These are phyloP conservation scores for Rhodotorula kratochvilovae DNA, from an alignment of 768 basidiomycete species.

Conservation along the genomic window DNA sequence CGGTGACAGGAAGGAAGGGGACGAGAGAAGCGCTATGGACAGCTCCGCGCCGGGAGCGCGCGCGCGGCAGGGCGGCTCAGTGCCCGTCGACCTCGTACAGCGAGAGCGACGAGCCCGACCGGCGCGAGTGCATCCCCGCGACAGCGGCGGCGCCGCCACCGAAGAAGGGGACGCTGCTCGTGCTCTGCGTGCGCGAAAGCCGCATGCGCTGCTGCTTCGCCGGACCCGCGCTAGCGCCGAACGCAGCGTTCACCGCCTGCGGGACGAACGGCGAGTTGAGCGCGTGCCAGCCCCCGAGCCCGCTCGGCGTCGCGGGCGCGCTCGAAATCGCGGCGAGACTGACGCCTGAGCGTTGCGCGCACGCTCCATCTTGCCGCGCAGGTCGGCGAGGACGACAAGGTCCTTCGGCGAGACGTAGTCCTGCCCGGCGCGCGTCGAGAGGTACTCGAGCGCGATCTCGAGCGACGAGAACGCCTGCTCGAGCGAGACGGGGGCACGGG, in stretches of 20 bases:
- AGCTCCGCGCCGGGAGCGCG: neutral
- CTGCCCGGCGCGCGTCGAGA: slow-evolving; percentile 20
- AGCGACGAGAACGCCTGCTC: slow-evolving; percentile 28
- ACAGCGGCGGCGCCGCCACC: neutral
- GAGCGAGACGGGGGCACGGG: slow-evolving; percentile 13
- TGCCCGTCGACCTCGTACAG: slow-evolving; percentile 16
- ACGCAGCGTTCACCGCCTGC: neutral
- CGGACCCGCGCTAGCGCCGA: neutral
- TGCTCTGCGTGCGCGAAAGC: slow-evolving; percentile 23
- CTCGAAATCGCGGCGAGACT: neutral
- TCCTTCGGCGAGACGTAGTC: slow-evolving; percentile 24
- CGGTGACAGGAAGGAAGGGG: neutral
- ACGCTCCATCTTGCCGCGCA: slow-evolving; percentile 31
- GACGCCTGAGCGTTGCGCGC: neutral
- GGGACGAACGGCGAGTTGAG: neutral
- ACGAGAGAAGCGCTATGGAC: neutral
- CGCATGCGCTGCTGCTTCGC: slow-evolving; percentile 20
- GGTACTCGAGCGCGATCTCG: slow-evolving; percentile 28
- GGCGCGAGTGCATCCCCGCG: neutral
- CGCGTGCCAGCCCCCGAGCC: neutral
- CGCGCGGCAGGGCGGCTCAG: neutral
- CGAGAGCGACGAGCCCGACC: slow-evolving; percentile 7
- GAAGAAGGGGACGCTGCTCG: slow-evolving; percentile 15
- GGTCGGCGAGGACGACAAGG: slow-evolving; percentile 26
- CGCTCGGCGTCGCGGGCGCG: slow-evolving; percentile 7